Evolutionary conservation across 2,329 filamentous ascomycete species (phyloP), one percentile per base, ranked within the genome.

Genomic region (Bipolaris cookei): DNA sequence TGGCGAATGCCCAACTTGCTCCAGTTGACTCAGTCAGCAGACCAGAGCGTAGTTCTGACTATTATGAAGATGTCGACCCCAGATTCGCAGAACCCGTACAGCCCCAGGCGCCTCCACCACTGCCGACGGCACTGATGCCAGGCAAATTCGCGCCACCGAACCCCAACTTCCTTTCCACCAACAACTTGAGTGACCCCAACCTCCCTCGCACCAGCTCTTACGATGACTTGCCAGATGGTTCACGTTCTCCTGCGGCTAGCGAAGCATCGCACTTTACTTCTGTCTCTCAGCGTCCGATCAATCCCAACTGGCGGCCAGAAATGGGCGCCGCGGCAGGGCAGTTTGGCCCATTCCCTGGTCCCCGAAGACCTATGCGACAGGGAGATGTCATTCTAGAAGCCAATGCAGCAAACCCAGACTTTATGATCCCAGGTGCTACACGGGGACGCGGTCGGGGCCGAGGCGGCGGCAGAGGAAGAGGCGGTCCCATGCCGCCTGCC

Each of bases 61-160:
- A 98, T 78, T 96, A 96, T 72, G 95, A 98, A 81, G 94, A 98
- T 74, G 87, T 97, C 11, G 92, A 97, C 64, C 92, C 94, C 42
- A 90, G 88, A 54, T 98, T 97, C 70, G 90, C 87, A 32, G 83
- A 86, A 54, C 77, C 78, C 23, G 52, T 66, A 61, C 64, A 56
- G 52, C 55, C 52, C 37, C 63, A 59, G 43, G 59, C 59, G 13
- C 65, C 65, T 20, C 65, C 75, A 70, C 65, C 66, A 52, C 57
- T 75, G 55, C 72, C 76, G 46, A 58, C 70, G 50, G 61, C 75
- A 53, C 59, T 69, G 25, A 69, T 77, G 48, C 75, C 77, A 39
- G 70, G 68, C 58, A 59, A 73, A 59, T 74, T 73, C 52, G 47
- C 51, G 16, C 59, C 73, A 62, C 74, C 69, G 54, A 76, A 74